phyloP scores from a whole-genome alignment of 768 basidiomycete genomes.

The Pisolithus albus region DNA sequence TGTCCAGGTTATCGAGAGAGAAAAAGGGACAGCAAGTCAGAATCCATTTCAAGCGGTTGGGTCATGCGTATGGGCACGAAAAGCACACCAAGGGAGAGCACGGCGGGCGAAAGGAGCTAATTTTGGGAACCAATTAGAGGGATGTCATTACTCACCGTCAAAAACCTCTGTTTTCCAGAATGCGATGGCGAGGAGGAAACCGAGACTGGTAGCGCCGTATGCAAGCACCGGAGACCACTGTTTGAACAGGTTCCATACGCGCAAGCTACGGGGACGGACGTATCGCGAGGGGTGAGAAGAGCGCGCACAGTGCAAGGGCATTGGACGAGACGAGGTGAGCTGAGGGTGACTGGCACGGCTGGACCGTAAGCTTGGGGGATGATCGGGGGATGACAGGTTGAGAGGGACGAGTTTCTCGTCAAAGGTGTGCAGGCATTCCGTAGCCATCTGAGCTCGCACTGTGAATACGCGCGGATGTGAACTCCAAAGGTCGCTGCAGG shows the following conservation, averaged over 20 bases:
- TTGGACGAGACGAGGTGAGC: conserved; percentile 16
- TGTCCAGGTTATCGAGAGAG: background rate
- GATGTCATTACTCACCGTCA: conserved; percentile 46
- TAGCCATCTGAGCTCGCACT: background rate
- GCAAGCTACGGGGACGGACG: conserved; percentile 41
- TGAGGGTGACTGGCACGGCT: conserved; percentile 12
- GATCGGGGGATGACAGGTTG: background rate
- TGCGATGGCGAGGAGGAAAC: conserved; percentile 73
- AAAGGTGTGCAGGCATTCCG: background rate
- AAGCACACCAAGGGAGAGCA: background rate
- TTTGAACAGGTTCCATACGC: conserved; percentile 53
- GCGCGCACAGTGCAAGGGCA: conserved; percentile 5
- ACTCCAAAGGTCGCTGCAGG: background rate
- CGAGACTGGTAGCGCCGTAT: conserved; percentile 71
- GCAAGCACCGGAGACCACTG: conserved; percentile 74
- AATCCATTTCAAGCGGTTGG: background rate
- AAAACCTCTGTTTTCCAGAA: conserved; percentile 83
- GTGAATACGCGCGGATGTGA: too few relatives aligned
- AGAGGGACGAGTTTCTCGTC: conserved; percentile 17
- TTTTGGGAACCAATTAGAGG: conserved; percentile 1
- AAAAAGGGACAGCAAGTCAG: conserved; percentile 9
- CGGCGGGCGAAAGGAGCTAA: background rate
- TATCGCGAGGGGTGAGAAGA: conserved; percentile 26
- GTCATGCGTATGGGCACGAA: background rate
- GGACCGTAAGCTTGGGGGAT: conserved; percentile 14